A percentile compares a stretch with the other conserved stretches of the same genome.
phyloP scores from a whole-genome alignment of 106 monocot species.

The Allium sativum region DNA sequence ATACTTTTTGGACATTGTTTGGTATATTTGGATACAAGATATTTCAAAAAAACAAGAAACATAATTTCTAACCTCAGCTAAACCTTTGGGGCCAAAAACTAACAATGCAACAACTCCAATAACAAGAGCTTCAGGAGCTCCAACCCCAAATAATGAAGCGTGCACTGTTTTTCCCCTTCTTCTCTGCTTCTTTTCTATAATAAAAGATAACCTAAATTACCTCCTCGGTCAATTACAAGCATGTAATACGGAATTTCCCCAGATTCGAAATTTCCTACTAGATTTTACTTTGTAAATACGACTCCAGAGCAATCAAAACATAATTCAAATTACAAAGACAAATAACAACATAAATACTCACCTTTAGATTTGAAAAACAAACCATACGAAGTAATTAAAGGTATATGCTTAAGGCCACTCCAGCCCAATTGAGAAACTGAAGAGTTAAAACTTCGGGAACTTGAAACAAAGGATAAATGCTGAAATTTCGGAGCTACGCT shows the following conservation, averaged over 20 bases:
- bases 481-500: no score
- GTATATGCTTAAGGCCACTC: neutral
- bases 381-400: neutral
- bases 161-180: constrained; percentile 37
- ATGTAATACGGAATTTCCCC: no score
- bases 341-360: neutral
- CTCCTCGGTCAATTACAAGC: no score
- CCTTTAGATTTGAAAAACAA: neutral
- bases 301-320: neutral
- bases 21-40: no score
- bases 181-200: constrained; percentile 33
- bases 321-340: neutral
- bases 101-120: constrained; percentile 97
- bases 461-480: neutral
- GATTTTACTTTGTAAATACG: no score
- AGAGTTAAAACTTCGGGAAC: neutral
- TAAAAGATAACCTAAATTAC: neutral
- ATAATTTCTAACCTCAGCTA: constrained; percentile 62
- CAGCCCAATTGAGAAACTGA: neutral
- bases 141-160: constrained; percentile 95
- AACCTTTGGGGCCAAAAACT: constrained; percentile 96
- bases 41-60: no score
- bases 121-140: constrained; percentile 91
- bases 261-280: no score
- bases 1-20: no score